phyloP scores from a whole-genome alignment of 129 eudicot genomes.

The Erigeron canadensis region DNA sequence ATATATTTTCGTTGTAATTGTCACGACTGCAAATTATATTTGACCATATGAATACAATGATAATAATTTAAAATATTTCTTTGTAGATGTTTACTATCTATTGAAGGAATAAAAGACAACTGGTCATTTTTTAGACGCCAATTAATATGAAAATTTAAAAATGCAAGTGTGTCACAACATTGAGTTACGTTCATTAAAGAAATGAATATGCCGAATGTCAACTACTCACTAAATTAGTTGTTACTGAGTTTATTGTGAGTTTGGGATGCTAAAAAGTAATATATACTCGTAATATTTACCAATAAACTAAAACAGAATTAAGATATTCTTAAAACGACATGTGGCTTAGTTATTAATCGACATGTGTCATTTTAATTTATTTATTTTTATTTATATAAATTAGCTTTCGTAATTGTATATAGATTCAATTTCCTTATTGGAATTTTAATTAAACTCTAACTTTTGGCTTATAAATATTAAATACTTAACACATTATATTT shows the following conservation, averaged over 20 bases:
- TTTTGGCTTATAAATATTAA: no score
- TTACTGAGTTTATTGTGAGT: not conserved
- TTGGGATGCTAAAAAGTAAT: not conserved
- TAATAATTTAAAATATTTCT: not conserved
- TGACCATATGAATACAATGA: not conserved
- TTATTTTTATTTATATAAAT: no score
- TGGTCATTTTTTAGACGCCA: not conserved
- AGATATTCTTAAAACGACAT: no score
- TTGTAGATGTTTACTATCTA: not conserved
- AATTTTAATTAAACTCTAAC: no score
- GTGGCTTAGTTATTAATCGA: no score
- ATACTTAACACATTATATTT: no score
- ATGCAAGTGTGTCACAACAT: not conserved
- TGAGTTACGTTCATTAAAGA: constrained; percentile 2
- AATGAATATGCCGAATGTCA: not conserved
- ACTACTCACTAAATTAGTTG: not conserved
- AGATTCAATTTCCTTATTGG: no score
- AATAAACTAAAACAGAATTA: no score
- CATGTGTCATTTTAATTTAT: no score
- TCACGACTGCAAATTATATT: not conserved
- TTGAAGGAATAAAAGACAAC: not conserved
- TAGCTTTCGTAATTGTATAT: no score
- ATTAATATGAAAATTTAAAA: not conserved
- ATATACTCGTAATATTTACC: no score
- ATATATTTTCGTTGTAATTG: not conserved